Evolutionary conservation across 805 yeast genomes (phyloP).

Genomic region (Suhomyces sp.): DNA sequence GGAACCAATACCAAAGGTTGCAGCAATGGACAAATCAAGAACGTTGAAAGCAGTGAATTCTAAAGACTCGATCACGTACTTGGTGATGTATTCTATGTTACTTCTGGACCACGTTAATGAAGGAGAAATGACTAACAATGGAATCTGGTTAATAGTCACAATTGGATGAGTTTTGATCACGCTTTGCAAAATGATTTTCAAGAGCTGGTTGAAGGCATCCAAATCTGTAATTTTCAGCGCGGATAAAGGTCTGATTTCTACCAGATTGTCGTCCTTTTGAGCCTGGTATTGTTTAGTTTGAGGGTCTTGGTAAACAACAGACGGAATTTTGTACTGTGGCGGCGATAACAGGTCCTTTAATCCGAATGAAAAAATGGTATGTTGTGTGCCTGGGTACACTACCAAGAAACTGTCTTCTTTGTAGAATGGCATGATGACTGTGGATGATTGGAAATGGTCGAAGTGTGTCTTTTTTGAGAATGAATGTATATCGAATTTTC

Average conservation of each 20-base stretch:
- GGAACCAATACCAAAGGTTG: constrained; percentile 71
- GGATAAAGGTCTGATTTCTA: constrained; percentile 60
- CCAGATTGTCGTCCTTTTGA: constrained; percentile 28
- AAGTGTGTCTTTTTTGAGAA: no score
- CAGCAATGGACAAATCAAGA: constrained; percentile 64
- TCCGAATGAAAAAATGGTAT: constrained; percentile 78
- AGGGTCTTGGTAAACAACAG: constrained; percentile 59
- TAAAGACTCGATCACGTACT: constrained; percentile 70
- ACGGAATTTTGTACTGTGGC: constrained; percentile 75
- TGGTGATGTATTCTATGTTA: constrained; percentile 67
- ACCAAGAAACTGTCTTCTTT: constrained; percentile 50
- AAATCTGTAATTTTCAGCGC: constrained; percentile 65
- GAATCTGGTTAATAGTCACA: constrained; percentile 62
- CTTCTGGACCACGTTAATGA: constrained; percentile 63
- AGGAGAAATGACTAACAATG: constrained; percentile 67
- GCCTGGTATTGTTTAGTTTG: constrained; percentile 38
- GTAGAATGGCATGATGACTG: constrained; percentile 39
- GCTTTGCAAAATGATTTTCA: constrained; percentile 46
- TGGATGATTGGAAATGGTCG: neutral
- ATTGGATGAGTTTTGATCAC: constrained; percentile 38
- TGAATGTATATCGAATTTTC: no score
- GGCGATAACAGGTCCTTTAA: constrained; percentile 72
- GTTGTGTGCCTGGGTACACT: constrained; percentile 75
- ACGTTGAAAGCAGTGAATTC: constrained; percentile 72
- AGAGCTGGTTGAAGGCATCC: constrained; percentile 65